Evolutionary conservation across 1,139 yeast species (phyloP), one percentile per base, ranked within the genome.

Genomic region (Torulaspora globosa): DNA sequence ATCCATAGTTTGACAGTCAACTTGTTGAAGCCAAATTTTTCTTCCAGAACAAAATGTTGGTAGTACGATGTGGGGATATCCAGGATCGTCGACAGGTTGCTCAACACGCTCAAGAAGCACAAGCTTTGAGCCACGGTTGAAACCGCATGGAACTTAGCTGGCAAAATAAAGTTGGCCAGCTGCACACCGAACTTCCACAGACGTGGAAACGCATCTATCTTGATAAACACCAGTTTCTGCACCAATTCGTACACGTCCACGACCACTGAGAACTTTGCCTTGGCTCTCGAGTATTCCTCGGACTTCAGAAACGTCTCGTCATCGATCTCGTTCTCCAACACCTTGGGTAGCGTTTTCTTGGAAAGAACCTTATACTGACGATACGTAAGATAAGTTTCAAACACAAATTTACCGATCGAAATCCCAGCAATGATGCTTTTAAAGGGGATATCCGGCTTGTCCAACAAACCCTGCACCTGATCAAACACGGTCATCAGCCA

Each of bases 11-110:
- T 69, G 14, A 75, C 52, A 0, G 97, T 92, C 58, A 79, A 75
- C 66, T 92, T 92, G 70, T 92, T 92, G 72, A 92, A 92, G 0
- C 98, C 98, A 60, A 75, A 90, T 66, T 80, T 81, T 65, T 90
- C 96, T 69, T 92, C 98, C 58, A 92, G 74, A 11, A 89, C 92
- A 70, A 92, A 92, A 57, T 84, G 84, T 47, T 77, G 72, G 68
- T 89, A 90, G 65, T 85, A 82, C 10, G 81, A 73, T 32, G 80
- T 63, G 2, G 98, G 98, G 50, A 84, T 65, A 6, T 79, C 72
- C 37, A 79, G 50, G 8, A 85, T 41, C 7, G 80, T 71, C 10
- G 82, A 70, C 34, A 79, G 46, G 26, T 78, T 50, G 38, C 75
- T 73, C 55, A 76, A 65, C 14, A 72, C 71, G 40, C 78, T 70